These are phyloP conservation scores for Kernera saxatilis DNA, from an alignment of 345 rosid species.

Conservation along the genomic window DNA sequence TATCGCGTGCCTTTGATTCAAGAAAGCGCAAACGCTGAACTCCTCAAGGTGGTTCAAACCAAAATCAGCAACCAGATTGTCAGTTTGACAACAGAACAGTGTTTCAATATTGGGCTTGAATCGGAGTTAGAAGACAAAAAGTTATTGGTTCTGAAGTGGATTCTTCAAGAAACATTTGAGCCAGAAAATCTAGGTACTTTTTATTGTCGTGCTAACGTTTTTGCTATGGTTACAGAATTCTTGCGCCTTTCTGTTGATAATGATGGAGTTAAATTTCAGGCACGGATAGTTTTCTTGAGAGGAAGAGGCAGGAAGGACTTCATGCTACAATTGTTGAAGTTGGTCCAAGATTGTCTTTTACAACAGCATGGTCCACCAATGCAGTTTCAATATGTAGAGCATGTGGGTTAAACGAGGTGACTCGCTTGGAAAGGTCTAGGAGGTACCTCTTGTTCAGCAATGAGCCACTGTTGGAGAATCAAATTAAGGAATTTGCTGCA, in stretches of 20 bases:
- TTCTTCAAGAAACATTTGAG: slow-evolving; percentile 85
- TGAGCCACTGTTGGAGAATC: slow-evolving; percentile 48
- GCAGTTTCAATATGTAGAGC: slow-evolving; percentile 81
- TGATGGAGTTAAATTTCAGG: slow-evolving; percentile 38
- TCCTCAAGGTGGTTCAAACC: slow-evolving; percentile 58
- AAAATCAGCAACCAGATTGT: slow-evolving; percentile 66
- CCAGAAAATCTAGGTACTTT: slow-evolving; percentile 67
- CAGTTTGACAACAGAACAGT: slow-evolving; percentile 72
- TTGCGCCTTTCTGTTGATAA: background rate
- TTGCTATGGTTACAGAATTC: background rate
- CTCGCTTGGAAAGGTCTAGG: slow-evolving; percentile 79
- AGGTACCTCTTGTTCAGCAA: slow-evolving; percentile 68
- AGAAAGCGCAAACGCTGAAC: slow-evolving; percentile 59
- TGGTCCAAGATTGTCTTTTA: slow-evolving; percentile 83
- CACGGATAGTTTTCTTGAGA: slow-evolving; percentile 65
- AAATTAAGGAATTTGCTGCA: slow-evolving; percentile 57
- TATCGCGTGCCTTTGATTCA: slow-evolving; percentile 75
- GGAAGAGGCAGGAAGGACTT: slow-evolving; percentile 62
- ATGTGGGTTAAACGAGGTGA: slow-evolving; percentile 72
- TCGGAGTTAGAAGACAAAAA: slow-evolving; percentile 44
- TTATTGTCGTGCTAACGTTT: background rate
- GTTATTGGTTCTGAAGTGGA: slow-evolving; percentile 61
- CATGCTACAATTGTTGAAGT: slow-evolving; percentile 61
- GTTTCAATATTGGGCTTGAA: slow-evolving; percentile 68
- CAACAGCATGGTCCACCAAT: slow-evolving; percentile 94